Conservation (phyloP, 352 stramenopile genomes). For the Peronospora tabacina region DNA sequence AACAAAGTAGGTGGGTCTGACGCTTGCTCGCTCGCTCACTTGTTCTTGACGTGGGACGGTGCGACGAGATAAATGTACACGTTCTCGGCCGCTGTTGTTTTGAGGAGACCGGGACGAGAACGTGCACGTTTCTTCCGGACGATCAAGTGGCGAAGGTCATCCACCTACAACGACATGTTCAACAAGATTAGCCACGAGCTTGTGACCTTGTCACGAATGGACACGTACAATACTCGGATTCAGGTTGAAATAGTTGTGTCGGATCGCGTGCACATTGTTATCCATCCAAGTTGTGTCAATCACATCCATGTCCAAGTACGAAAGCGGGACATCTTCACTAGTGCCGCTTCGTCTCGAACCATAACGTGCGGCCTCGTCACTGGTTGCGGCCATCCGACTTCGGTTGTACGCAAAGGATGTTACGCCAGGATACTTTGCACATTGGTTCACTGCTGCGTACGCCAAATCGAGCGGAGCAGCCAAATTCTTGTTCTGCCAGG, state of each 20-base stretch:
- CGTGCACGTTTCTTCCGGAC: constrained; percentile 47
- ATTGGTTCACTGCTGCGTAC: constrained; percentile 48
- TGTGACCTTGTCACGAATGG: background rate
- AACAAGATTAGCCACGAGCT: constrained; percentile 3
- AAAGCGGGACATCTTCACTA: constrained; percentile 17
- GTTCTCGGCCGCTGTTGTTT: constrained; percentile 52
- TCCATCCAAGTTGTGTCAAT: constrained; percentile 86
- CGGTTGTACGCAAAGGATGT: constrained; percentile 50
- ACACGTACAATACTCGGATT: constrained; percentile 68
- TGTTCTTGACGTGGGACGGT: constrained; percentile 59
- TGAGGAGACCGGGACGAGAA: constrained; percentile 43
- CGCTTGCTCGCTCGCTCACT: constrained; percentile 25
- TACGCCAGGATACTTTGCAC: constrained; percentile 45
- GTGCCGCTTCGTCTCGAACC: constrained; percentile 16
- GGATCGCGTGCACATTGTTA: constrained; percentile 76
- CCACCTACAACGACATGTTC: constrained; percentile 12
- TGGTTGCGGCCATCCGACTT: constrained; percentile 9
- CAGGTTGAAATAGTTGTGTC: constrained; percentile 84
- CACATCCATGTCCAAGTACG: constrained; percentile 79
- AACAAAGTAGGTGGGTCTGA: too few relatives aligned
- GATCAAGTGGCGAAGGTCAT: constrained; percentile 62
- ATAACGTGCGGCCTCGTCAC: constrained; percentile 20
- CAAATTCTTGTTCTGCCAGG: constrained; percentile 39
- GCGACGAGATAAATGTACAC: constrained; percentile 73
- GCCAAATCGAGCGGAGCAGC: constrained; percentile 35